Evolutionary conservation across 179 eudicot species (phyloP).

Genomic region (Pouteria campechiana): DNA sequence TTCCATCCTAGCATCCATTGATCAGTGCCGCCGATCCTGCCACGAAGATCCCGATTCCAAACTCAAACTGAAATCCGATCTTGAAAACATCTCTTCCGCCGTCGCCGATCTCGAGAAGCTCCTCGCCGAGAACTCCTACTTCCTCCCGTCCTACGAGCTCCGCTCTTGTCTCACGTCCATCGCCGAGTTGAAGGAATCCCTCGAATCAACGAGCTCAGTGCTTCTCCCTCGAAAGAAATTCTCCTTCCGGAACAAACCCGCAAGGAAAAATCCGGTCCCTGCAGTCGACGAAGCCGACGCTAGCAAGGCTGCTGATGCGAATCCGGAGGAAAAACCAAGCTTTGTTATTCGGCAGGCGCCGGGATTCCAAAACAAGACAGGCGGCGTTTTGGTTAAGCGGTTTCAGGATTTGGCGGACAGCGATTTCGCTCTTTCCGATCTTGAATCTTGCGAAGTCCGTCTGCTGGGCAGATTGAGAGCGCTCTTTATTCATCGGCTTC

Average conservation of each 20-base stretch:
- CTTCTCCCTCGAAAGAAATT: constrained; percentile 64
- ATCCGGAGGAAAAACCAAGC: constrained; percentile 5
- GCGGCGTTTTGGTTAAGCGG: constrained; percentile 50
- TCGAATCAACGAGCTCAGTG: constrained; percentile 29
- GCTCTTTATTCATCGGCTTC: constrained; percentile 44
- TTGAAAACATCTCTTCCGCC: constrained; percentile 27
- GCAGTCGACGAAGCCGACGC: not conserved
- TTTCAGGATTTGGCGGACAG: constrained; percentile 36
- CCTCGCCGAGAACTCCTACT: constrained; percentile 65
- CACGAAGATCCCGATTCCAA: too few species aligned
- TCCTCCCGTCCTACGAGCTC: constrained; percentile 70
- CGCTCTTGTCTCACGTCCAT: constrained; percentile 55
- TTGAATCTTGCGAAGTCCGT: constrained; percentile 58
- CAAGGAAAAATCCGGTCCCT: constrained; percentile 22
- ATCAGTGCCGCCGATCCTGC: constrained; percentile 23
- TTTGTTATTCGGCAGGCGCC: constrained; percentile 26
- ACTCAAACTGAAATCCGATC: constrained; percentile 30
- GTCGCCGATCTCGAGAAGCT: constrained; percentile 62
- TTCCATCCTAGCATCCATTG: too few species aligned
- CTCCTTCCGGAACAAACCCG: constrained; percentile 46
- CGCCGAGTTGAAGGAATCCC: constrained; percentile 40
- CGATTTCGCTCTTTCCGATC: constrained; percentile 52
- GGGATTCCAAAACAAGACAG: constrained; percentile 44
- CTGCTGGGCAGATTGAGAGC: constrained; percentile 56
- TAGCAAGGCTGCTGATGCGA: constrained; percentile 6